Conservation (phyloP, 2,329 filamentous ascomycete genomes). For the Scytalidium sp. region DNA sequence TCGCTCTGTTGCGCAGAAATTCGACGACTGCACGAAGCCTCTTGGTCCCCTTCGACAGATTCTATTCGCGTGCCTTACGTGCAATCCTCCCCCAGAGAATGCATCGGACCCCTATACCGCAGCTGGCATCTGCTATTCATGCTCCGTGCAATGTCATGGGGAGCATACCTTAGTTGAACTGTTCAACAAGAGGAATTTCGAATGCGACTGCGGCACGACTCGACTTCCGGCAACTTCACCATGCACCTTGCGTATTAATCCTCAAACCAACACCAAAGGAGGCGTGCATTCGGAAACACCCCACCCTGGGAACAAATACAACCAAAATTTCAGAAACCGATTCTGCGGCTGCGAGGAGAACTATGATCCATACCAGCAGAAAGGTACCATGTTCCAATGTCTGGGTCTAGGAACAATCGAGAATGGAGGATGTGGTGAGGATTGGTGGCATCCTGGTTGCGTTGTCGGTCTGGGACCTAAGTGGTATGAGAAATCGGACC, state of each 20-base stretch:
- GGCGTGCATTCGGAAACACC: conserved; percentile 74
- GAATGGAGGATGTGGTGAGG: conserved; percentile 88
- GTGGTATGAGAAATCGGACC: conserved; percentile 59
- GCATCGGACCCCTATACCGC: conserved; percentile 61
- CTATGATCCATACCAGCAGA: conserved; percentile 86
- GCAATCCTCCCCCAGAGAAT: conserved; percentile 73
- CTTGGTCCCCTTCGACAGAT: conserved; percentile 84
- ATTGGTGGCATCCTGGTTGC: conserved; percentile 97
- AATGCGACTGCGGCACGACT: conserved; percentile 92
- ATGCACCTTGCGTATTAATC: conserved; percentile 73
- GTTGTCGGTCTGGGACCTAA: conserved; percentile 75
- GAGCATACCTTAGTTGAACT: conserved; percentile 94
- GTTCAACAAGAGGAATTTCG: conserved; percentile 92
- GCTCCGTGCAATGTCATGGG: conserved; percentile 94
- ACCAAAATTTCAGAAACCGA: conserved; percentile 89
- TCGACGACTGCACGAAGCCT: conserved; percentile 88
- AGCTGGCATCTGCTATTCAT: conserved; percentile 93
- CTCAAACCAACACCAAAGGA: conserved; percentile 71
- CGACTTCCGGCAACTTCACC: conserved; percentile 64
- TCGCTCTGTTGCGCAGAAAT: conserved; percentile 58
- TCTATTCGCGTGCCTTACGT: conserved; percentile 91
- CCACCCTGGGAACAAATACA: conserved; percentile 77
- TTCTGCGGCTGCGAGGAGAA: conserved; percentile 89
- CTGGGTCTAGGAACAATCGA: conserved; percentile 77
- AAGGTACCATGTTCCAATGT: conserved; percentile 98